Percentiles rank a stretch among this genome's conserved stretches.
Evolutionary conservation across 2,329 filamentous ascomycete genomes (phyloP).

Genomic region (Torrubiellomyces zombiae): DNA sequence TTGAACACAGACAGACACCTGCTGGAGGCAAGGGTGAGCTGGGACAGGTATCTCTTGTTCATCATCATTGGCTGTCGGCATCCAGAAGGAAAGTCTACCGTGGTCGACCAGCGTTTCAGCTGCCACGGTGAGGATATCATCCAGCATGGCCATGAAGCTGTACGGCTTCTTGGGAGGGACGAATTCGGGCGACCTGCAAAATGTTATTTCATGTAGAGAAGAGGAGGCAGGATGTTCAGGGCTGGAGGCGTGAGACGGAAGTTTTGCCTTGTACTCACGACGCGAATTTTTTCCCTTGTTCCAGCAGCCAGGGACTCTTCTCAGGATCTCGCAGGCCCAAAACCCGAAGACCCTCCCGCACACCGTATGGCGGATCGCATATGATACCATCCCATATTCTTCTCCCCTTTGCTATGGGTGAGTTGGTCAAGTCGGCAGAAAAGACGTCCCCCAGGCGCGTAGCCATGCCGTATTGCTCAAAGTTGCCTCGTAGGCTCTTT

Average conservation of each 20-base stretch:
- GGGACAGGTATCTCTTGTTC: constrained; percentile 63
- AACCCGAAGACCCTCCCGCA: constrained; percentile 80
- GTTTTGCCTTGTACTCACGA: constrained; percentile 30
- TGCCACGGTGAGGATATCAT: constrained; percentile 77
- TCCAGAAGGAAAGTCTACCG: constrained; percentile 85
- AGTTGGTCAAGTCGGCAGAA: constrained; percentile 75
- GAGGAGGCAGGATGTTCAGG: too few relatives aligned
- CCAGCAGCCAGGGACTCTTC: constrained; percentile 41
- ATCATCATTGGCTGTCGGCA: constrained; percentile 77
- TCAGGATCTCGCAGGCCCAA: constrained; percentile 58
- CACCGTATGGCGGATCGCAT: constrained; percentile 91
- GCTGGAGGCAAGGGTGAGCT: constrained; percentile 54
- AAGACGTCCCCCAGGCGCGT: constrained; percentile 60
- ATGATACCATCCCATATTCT: constrained; percentile 74
- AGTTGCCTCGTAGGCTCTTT: constrained; percentile 49
- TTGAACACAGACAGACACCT: constrained; percentile 67
- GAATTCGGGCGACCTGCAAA: constrained; percentile 38
- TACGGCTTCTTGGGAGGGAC: constrained; percentile 85
- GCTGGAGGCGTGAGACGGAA: too few relatives aligned
- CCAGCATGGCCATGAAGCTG: constrained; percentile 76
- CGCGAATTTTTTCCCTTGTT: constrained; percentile 54
- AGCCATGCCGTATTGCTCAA: constrained; percentile 62
- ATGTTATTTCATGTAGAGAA: too few relatives aligned
- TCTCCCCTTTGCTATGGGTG: constrained; percentile 44
- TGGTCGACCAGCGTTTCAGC: constrained; percentile 57